These are phyloP conservation scores for Wickerhamiella pararugosa DNA, from an alignment of 1,139 yeast species.

Conservation along the genomic window DNA sequence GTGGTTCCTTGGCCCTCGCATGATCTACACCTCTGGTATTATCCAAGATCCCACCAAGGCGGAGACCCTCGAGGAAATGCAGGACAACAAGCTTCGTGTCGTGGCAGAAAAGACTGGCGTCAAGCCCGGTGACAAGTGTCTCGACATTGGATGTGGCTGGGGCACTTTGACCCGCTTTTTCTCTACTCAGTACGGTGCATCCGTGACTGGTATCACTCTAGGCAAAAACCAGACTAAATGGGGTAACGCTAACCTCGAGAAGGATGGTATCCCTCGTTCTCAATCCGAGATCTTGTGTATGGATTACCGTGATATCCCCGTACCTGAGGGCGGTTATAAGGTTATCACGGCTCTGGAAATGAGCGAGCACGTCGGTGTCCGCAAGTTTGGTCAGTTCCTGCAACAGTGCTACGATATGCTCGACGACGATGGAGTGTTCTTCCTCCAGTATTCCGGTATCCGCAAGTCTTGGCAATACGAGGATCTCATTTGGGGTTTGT, in stretches of 20 bases:
- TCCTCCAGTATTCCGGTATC: conserved; percentile 78
- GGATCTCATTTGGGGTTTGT: conserved; percentile 86
- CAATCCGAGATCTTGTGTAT: conserved; percentile 69
- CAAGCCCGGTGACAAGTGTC: conserved; percentile 53
- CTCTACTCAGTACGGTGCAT: conserved; percentile 69
- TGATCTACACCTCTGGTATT: conserved; percentile 84
- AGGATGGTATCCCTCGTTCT: conserved; percentile 51
- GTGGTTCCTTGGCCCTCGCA: conserved; percentile 89
- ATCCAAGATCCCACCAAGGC: conserved; percentile 55
- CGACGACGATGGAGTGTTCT: conserved; percentile 83
- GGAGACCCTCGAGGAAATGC: conserved; percentile 73
- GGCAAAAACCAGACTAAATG: conserved; percentile 86
- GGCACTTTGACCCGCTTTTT: conserved; percentile 84
- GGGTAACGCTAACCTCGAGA: conserved; percentile 58
- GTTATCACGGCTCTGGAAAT: conserved; percentile 85
- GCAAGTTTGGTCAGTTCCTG: conserved; percentile 63
- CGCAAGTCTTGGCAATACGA: conserved; percentile 93
- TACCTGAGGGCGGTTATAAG: conserved; percentile 60
- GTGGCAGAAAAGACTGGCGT: conserved; percentile 80
- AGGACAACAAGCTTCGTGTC: conserved; percentile 76
- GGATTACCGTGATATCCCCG: conserved; percentile 86
- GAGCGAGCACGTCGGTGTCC: conserved; percentile 95
- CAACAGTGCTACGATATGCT: conserved; percentile 71
- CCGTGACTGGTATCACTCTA: conserved; percentile 77
- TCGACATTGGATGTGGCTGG: conserved; percentile 94